These are phyloP conservation scores for Xylaria hypoxylon DNA, from an alignment of 2,329 filamentous ascomycete species.

Conservation along the genomic window DNA sequence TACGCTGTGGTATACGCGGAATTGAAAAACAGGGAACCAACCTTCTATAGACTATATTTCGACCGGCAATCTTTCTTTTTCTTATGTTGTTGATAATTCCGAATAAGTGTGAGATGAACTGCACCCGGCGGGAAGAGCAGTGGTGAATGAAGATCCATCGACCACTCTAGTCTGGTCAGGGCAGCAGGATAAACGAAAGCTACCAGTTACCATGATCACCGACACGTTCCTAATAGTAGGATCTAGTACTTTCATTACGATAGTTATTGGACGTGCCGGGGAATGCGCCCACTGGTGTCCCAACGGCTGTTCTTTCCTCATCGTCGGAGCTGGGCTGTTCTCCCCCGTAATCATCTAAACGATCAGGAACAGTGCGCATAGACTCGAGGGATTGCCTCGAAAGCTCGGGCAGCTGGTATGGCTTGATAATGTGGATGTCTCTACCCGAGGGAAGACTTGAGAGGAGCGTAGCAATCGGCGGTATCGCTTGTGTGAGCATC, in stretches of 20 bases:
- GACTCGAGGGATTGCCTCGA: conserved; percentile 72
- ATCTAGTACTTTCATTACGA: conserved; percentile 46
- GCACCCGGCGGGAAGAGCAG: background rate
- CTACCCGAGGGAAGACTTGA: conserved; percentile 87
- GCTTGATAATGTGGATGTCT: conserved; percentile 80
- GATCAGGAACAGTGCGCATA: conserved; percentile 67
- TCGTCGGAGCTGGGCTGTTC: conserved; percentile 60
- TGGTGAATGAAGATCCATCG: background rate
- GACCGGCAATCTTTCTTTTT: background rate
- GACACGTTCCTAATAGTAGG: conserved; percentile 47
- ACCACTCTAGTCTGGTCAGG: background rate
- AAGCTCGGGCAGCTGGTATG: conserved; percentile 74
- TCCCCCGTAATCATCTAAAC: conserved; percentile 56
- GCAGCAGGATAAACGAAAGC: background rate
- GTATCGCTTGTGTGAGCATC: conserved; percentile 72
- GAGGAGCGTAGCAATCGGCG: conserved; percentile 76
- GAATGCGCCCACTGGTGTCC: conserved; percentile 47
- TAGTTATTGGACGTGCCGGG: conserved; percentile 47
- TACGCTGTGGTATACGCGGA: too few species aligned
- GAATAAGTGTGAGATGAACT: background rate
- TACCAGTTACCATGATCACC: background rate
- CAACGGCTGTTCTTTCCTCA: conserved; percentile 47
- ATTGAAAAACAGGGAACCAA: background rate
- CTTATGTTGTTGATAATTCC: too few species aligned
- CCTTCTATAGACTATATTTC: background rate